Evolutionary conservation across 2,329 filamentous ascomycete genomes (phyloP).

Genomic region (Trichophaea hybrida): DNA sequence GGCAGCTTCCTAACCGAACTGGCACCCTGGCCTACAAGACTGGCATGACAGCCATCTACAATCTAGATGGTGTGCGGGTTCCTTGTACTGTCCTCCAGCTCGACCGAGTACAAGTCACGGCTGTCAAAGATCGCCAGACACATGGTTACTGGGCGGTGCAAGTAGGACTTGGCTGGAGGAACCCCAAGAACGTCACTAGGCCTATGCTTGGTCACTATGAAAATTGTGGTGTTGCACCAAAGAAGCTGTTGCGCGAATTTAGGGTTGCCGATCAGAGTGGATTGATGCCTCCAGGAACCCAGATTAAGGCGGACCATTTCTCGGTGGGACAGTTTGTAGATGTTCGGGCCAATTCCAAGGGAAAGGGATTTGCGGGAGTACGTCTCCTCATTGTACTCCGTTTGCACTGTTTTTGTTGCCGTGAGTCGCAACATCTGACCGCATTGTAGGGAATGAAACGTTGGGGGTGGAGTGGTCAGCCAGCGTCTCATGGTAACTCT

Average conservation of each 20-base stretch:
- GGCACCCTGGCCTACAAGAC: conserved; percentile 81
- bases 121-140: conserved; percentile 62
- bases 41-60: conserved; percentile 88
- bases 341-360: conserved; percentile 60
- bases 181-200: conserved; percentile 61
- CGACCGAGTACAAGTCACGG: conserved; percentile 78
- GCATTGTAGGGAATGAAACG: conserved; percentile 69
- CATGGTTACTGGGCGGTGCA: conserved; percentile 94
- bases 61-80: conserved; percentile 58
- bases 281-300: conserved; percentile 58
- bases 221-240: conserved; percentile 64
- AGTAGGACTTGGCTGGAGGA: conserved; percentile 62
- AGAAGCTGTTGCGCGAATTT: conserved; percentile 75
- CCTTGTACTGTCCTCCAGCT: conserved; percentile 88
- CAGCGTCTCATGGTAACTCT: conserved; percentile 87
- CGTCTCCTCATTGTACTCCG: conserved; percentile 23
- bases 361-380: conserved; percentile 81
- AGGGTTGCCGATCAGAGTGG: conserved; percentile 60
- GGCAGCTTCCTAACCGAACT: conserved; percentile 52
- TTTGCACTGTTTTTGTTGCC: neutral
- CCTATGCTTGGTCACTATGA: conserved; percentile 82
- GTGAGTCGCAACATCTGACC: neutral
- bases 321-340: conserved; percentile 81
- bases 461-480: conserved; percentile 78
- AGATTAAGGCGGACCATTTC: conserved; percentile 81